These are phyloP conservation scores for Rosa persica DNA, from an alignment of 306 rosid species.

Conservation along the genomic window DNA sequence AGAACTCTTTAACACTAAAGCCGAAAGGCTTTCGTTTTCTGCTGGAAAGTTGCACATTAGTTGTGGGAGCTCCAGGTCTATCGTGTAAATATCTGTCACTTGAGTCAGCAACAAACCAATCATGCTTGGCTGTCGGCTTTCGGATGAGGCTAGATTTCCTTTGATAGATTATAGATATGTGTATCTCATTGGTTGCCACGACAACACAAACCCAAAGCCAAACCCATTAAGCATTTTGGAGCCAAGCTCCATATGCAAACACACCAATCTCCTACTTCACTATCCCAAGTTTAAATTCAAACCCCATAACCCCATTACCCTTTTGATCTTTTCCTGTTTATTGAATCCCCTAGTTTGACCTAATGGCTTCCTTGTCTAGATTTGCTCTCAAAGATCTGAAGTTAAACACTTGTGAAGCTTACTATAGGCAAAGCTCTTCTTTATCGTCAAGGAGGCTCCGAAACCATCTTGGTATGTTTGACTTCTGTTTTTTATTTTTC, in stretches of 20 bases:
- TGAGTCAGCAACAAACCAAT: background rate
- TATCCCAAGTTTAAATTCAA: background rate
- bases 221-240: slow-evolving; percentile 2
- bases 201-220: background rate
- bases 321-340: background rate
- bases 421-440: slow-evolving; percentile 31
- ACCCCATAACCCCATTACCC: background rate
- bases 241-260: background rate
- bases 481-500: background rate
- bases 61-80: background rate
- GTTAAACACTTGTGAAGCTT: slow-evolving; percentile 25
- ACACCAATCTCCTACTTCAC: background rate
- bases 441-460: slow-evolving; percentile 33
- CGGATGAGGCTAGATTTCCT: slow-evolving; percentile 22
- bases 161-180: background rate
- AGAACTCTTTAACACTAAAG: background rate
- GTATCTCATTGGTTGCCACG: slow-evolving; percentile 44
- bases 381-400: slow-evolving; percentile 47
- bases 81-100: background rate
- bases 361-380: slow-evolving; percentile 62
- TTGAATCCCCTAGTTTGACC: slow-evolving; percentile 9
- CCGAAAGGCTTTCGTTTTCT: background rate
- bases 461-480: slow-evolving; percentile 49
- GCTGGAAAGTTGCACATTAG: background rate
- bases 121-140: background rate